phyloP scores from a whole-genome alignment of 2,329 filamentous ascomycete species.

The Xylariaceae sp. region DNA sequence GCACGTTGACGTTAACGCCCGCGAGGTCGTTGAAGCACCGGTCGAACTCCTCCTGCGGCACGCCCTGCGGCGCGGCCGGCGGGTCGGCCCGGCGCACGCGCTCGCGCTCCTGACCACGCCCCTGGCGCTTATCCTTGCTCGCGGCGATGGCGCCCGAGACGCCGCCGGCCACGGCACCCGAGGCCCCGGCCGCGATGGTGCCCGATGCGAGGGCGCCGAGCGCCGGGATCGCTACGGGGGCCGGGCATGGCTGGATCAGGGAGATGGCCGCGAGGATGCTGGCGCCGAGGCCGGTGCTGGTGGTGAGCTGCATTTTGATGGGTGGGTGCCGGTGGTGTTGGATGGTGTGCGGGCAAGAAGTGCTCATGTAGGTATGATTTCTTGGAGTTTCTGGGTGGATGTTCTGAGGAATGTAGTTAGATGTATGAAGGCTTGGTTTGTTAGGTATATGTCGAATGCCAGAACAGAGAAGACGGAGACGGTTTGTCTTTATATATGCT shows the following conservation, averaged over 20 bases:
- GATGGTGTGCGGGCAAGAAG: too few relatives aligned
- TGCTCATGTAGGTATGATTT: too few relatives aligned
- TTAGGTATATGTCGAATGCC: too few relatives aligned
- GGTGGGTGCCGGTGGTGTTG: not conserved
- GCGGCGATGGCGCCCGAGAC: not conserved
- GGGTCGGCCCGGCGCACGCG: too few relatives aligned
- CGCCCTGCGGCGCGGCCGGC: too few relatives aligned
- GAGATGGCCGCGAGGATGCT: not conserved
- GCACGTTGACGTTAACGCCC: not conserved
- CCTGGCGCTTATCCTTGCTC: not conserved
- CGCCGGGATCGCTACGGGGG: not conserved
- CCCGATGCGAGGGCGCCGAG: not conserved
- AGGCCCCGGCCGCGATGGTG: not conserved
- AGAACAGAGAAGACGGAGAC: too few relatives aligned
- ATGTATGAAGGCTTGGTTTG: too few relatives aligned
- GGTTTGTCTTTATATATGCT: too few relatives aligned
- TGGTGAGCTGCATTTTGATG: not conserved
- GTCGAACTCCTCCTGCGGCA: not conserved
- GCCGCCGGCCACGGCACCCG: not conserved
- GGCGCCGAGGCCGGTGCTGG: not conserved
- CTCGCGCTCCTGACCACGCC: not conserved
- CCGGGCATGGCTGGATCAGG: not conserved
- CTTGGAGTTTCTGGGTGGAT: too few relatives aligned
- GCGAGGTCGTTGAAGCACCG: not conserved
- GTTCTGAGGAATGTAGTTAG: too few relatives aligned